A percentile compares a stretch with the other conserved stretches of the same genome.
Evolutionary conservation across 257 asterid genomes (phyloP).

Genomic region (Linderniella brevidens): DNA sequence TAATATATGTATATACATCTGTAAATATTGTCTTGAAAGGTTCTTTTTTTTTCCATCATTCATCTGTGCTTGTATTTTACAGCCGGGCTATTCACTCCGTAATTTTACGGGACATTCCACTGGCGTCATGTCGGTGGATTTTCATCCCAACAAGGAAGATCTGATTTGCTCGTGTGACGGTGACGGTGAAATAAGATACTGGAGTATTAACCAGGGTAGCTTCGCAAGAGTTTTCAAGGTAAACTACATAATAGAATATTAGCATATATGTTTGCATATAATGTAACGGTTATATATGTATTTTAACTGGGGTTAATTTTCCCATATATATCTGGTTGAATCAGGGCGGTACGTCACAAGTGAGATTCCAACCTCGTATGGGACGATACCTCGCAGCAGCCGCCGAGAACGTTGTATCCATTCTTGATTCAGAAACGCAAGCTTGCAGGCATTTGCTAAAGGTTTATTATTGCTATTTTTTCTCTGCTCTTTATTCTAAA

Average conservation of each 20-base stretch:
- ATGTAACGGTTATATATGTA: no score
- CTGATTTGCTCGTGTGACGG: conserved; percentile 90
- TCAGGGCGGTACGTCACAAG: conserved; percentile 81
- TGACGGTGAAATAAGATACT: conserved; percentile 84
- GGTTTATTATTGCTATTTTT: conserved; percentile 18
- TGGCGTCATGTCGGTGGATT: conserved; percentile 81
- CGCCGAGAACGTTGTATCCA: conserved; percentile 74
- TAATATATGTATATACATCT: no score
- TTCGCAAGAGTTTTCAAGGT: conserved; percentile 73
- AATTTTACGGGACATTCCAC: conserved; percentile 81
- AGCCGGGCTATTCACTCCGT: conserved; percentile 77
- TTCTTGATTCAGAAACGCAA: conserved; percentile 72
- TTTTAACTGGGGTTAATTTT: background rate
- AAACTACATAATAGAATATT: background rate
- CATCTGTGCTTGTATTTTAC: conserved; percentile 12
- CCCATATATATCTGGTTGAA: conserved; percentile 10
- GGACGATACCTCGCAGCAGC: conserved; percentile 95
- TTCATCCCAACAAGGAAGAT: conserved; percentile 91
- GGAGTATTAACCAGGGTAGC: conserved; percentile 78
- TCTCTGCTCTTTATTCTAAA: background rate
- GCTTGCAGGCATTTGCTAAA: conserved; percentile 62
- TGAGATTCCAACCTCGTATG: conserved; percentile 83
- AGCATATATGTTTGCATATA: no score
- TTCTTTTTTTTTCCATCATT: no score
- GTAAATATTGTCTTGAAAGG: no score